Evolutionary conservation across 225 moss, liverwort and hornwort species (phyloP).

Genomic region (Sphagnum contortum): DNA sequence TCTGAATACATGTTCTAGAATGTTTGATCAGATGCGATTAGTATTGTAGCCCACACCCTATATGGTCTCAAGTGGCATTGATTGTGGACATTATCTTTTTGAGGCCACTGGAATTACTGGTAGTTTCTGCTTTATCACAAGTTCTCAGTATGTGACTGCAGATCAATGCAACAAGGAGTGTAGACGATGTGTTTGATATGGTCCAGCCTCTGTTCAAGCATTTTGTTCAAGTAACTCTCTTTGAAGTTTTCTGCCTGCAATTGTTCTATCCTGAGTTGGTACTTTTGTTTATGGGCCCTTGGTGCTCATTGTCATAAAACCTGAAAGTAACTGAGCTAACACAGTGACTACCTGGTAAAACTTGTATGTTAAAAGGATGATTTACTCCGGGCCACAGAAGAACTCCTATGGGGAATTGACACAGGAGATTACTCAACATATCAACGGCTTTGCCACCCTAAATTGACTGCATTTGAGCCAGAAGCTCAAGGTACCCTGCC

Average conservation of each 20-base stretch:
- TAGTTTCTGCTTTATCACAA: not conserved
- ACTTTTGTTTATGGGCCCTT: not conserved
- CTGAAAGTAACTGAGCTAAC: slow-evolving; percentile 2
- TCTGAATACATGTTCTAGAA: not conserved
- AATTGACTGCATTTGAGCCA: slow-evolving; percentile 88
- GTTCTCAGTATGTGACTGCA: slow-evolving; percentile 13
- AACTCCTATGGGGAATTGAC: slow-evolving; percentile 72
- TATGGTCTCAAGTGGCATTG: no score
- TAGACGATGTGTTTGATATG: slow-evolving; percentile 66
- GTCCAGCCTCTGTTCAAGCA: slow-evolving; percentile 71
- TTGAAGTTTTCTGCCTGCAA: not conserved
- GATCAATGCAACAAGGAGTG: slow-evolving; percentile 59
- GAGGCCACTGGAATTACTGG: not conserved
- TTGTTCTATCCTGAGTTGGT: not conserved
- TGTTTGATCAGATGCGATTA: no score
- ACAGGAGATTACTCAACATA: slow-evolving; percentile 58
- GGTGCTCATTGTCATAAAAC: no score
- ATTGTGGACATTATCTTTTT: no score
- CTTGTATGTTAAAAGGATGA: slow-evolving; percentile 43
- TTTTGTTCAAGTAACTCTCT: slow-evolving; percentile 43
- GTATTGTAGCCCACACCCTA: no score
- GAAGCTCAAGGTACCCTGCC: slow-evolving; percentile 47
- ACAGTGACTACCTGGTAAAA: slow-evolving; percentile 1
- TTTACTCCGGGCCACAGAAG: slow-evolving; percentile 67
- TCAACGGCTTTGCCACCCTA: slow-evolving; percentile 54